A percentile compares a stretch with the other conserved stretches of the same genome.
phyloP scores from a whole-genome alignment of 805 yeast species.

The Metschnikowia vanudenii region DNA sequence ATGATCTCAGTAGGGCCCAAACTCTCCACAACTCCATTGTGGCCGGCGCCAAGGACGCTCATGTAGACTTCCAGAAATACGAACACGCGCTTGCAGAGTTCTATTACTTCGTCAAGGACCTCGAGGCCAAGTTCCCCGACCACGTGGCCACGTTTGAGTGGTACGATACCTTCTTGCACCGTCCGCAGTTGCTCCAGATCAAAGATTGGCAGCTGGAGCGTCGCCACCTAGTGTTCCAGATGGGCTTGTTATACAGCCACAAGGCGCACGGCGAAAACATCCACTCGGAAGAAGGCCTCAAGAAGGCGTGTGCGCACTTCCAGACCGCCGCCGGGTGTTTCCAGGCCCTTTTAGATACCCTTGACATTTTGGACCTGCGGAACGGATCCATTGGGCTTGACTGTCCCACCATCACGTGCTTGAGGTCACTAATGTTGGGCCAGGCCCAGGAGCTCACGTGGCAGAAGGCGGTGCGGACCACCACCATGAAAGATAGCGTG shows the following conservation, averaged over 20 bases:
- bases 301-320: slow-evolving; percentile 59
- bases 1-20: slow-evolving; percentile 42
- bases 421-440: slow-evolving; percentile 60
- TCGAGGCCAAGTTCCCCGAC: slow-evolving; percentile 60
- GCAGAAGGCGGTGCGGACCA: slow-evolving; percentile 58
- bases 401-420: slow-evolving; percentile 47
- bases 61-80: slow-evolving; percentile 4
- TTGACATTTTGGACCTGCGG: no score
- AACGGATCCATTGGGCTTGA: slow-evolving; percentile 44
- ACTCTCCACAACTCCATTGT: slow-evolving; percentile 43
- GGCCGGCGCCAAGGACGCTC: slow-evolving; percentile 31
- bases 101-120: slow-evolving; percentile 41
- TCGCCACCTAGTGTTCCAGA: slow-evolving; percentile 61
- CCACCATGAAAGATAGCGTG: slow-evolving; percentile 53
- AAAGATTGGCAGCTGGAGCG: slow-evolving; percentile 42
- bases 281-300: slow-evolving; percentile 53
- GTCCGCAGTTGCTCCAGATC: slow-evolving; percentile 19
- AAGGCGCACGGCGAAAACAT: slow-evolving; percentile 49
- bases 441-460: slow-evolving; percentile 89
- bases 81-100: slow-evolving; percentile 44
- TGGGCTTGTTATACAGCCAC: slow-evolving; percentile 62
- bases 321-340: slow-evolving; percentile 75
- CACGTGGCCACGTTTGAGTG: slow-evolving; percentile 65
- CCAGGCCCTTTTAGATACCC: slow-evolving; percentile 27
- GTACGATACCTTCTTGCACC: slow-evolving; percentile 55